Percentiles rank a stretch among this genome's conserved stretches.
Evolutionary conservation across 306 rosid genomes (phyloP).

Genomic region (Bauhinia variegata): DNA sequence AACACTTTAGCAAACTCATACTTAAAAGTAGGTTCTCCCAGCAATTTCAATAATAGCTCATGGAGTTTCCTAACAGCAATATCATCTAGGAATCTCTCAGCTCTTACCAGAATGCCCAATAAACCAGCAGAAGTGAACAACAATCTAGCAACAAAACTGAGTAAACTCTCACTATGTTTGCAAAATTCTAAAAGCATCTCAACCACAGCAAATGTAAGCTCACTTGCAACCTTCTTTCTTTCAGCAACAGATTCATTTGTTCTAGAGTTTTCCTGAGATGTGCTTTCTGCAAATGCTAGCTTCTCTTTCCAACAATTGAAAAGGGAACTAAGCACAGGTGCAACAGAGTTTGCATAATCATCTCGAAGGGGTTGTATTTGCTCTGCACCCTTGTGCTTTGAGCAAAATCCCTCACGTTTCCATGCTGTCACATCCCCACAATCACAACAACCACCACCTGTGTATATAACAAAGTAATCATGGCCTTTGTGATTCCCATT

Average conservation of each 20-base stretch:
- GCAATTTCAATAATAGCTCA: constrained; percentile 79
- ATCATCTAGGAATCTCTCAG: constrained; percentile 71
- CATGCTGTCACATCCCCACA: constrained; percentile 98
- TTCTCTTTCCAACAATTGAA: constrained; percentile 69
- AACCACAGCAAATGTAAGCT: constrained; percentile 74
- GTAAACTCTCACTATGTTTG: constrained; percentile 93
- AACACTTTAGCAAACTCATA: constrained; percentile 90
- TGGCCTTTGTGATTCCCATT: constrained; percentile 83
- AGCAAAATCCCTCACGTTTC: constrained; percentile 97
- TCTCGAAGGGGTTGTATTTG: constrained; percentile 80
- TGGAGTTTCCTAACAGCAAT: constrained; percentile 70
- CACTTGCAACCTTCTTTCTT: constrained; percentile 64
- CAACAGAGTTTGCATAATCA: constrained; percentile 56
- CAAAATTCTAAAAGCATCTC: constrained; percentile 88
- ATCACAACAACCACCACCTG: constrained; percentile 95
- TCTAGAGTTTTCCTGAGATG: constrained; percentile 46
- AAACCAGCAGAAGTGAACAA: constrained; percentile 59
- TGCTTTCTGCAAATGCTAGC: constrained; percentile 49
- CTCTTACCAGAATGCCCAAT: constrained; percentile 67
- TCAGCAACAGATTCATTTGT: constrained; percentile 40
- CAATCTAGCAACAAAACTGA: constrained; percentile 73
- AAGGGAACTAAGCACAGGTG: constrained; percentile 74
- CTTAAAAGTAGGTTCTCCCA: constrained; percentile 89
- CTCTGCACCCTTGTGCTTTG: constrained; percentile 85
- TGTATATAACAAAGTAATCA: constrained; percentile 79